phyloP scores from a whole-genome alignment of 495 filamentous ascomycete genomes.

The Pseudomonodictys pantanalensis region DNA sequence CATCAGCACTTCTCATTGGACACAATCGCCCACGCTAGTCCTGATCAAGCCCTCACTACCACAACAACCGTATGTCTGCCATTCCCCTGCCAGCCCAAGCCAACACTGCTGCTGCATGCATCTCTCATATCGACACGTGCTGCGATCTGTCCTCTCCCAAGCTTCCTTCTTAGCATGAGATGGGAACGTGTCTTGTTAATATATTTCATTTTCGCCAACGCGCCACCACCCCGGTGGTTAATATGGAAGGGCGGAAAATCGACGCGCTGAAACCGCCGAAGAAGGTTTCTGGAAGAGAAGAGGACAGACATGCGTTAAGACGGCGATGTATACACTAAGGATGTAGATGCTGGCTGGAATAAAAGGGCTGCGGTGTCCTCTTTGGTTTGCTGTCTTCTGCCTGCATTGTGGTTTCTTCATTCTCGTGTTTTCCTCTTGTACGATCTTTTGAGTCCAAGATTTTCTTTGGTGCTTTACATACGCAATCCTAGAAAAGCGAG shows the following conservation, averaged over 20 bases:
- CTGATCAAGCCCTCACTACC: too few species aligned
- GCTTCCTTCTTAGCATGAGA: too few species aligned
- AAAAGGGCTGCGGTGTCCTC: not conserved
- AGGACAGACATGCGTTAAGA: slow-evolving; percentile 12
- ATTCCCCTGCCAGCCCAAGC: not conserved
- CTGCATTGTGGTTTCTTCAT: not conserved
- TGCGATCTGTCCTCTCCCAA: slow-evolving; percentile 9
- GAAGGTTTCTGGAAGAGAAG: slow-evolving; percentile 27
- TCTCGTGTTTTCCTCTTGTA: not conserved
- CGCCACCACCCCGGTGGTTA: slow-evolving; percentile 10
- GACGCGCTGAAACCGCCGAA: slow-evolving; percentile 2
- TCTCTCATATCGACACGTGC: slow-evolving; percentile 1
- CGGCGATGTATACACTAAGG: not conserved
- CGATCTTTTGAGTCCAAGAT: not conserved
- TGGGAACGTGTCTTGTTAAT: slow-evolving; percentile 30
- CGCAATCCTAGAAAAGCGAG: not conserved
- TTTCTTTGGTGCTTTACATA: not conserved
- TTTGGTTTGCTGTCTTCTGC: not conserved
- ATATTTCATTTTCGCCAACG: not conserved
- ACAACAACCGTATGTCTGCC: not conserved
- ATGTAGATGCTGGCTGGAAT: not conserved
- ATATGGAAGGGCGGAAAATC: slow-evolving; percentile 28
- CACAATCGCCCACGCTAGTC: too few species aligned
- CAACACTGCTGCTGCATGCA: not conserved
- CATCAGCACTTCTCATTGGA: too few species aligned